phyloP scores from a whole-genome alignment of 2,329 filamentous ascomycete genomes.

The Biscogniauxia marginata region DNA sequence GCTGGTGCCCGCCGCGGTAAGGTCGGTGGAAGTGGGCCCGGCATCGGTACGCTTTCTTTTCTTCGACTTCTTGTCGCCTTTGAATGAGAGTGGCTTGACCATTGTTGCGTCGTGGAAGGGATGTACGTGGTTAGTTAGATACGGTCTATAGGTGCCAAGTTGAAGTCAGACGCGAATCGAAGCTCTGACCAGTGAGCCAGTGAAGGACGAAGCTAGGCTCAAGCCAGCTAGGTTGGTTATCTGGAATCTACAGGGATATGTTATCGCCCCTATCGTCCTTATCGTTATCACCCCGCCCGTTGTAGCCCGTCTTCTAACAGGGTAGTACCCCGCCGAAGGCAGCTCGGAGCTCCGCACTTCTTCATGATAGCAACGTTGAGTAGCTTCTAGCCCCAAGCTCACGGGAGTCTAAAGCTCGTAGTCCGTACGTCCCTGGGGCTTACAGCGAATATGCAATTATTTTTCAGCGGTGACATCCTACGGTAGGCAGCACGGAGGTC shows the following conservation, averaged over 20 bases:
- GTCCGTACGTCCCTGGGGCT: neutral
- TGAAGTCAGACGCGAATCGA: neutral
- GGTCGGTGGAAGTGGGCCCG: constrained; percentile 40
- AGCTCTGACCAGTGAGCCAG: neutral
- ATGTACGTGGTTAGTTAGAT: neutral
- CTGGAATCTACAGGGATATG: neutral
- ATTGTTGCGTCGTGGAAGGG: constrained; percentile 44
- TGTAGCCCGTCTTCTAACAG: too few species aligned
- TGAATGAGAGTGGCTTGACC: constrained; percentile 91
- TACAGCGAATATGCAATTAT: neutral
- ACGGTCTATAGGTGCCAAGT: neutral
- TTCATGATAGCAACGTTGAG: too few species aligned
- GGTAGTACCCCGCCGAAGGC: neutral
- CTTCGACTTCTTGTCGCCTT: constrained; percentile 93
- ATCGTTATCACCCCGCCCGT: neutral
- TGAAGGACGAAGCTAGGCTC: neutral
- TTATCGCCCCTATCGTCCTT: neutral
- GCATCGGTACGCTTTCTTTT: constrained; percentile 76
- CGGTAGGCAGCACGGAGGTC: constrained; percentile 14
- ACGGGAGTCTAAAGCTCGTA: neutral
- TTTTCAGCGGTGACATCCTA: constrained; percentile 17
- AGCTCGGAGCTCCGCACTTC: too few species aligned
- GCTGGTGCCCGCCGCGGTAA: constrained; percentile 32
- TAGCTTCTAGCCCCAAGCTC: neutral
- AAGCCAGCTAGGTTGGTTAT: neutral